Evolutionary conservation across 352 stramenopile species (phyloP).

Genomic region (Plasmopara halstedii): DNA sequence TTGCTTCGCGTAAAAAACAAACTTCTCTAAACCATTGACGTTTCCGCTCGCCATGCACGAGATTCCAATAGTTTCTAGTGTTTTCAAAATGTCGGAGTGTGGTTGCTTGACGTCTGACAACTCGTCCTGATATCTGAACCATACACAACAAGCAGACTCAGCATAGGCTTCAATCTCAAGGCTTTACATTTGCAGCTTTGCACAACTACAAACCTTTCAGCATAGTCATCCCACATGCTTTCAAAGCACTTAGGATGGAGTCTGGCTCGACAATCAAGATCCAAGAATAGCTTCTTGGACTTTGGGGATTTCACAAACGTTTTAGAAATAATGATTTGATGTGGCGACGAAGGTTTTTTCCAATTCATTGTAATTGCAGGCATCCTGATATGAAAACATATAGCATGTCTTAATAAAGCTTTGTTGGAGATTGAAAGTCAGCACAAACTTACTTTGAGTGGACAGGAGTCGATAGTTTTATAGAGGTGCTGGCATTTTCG

Average conservation of each 20-base stretch:
- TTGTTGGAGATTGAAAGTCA: background rate
- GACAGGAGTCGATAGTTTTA: slow-evolving; percentile 4
- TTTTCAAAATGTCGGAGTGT: slow-evolving; percentile 19
- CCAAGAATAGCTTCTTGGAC: slow-evolving; percentile 11
- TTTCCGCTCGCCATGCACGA: slow-evolving; percentile 69
- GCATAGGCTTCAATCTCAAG: too few species aligned
- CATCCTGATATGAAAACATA: slow-evolving; percentile 27
- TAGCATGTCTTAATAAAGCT: background rate
- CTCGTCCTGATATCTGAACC: slow-evolving; percentile 26
- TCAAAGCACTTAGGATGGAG: slow-evolving; percentile 67
- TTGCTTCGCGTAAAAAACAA: slow-evolving; percentile 71
- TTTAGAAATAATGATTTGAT: slow-evolving; percentile 3
- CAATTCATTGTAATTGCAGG: slow-evolving; percentile 61
- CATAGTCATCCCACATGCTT: slow-evolving; percentile 71
- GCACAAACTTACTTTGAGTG: slow-evolving; percentile 12
- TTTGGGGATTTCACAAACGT: slow-evolving; percentile 9
- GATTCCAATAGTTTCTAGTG: slow-evolving; percentile 39
- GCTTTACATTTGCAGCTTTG: too few species aligned
- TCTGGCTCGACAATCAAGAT: slow-evolving; percentile 32
- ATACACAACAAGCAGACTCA: background rate
- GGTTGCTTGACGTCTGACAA: slow-evolving; percentile 13
- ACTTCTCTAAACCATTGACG: slow-evolving; percentile 62
- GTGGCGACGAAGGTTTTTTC: slow-evolving; percentile 23
- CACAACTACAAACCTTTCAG: slow-evolving; percentile 37
- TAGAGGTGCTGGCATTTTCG: background rate